These are phyloP conservation scores for Alternaria sp. DNA, from an alignment of 2,329 filamentous ascomycete species.

Conservation along the genomic window DNA sequence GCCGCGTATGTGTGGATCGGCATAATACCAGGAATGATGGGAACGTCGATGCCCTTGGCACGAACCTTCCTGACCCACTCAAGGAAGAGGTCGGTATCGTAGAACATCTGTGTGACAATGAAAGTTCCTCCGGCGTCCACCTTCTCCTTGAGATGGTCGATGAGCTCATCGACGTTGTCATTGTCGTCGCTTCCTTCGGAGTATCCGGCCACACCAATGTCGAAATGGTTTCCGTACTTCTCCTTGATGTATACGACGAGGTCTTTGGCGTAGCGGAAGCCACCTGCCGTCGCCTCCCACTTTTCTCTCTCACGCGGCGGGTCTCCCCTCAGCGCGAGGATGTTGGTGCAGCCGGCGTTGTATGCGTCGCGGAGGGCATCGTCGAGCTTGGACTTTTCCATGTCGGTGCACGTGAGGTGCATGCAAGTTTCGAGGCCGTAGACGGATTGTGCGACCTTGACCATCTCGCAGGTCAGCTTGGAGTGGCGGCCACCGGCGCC, in stretches of 20 bases:
- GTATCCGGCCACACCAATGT: slow-evolving; percentile 96
- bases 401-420: slow-evolving; percentile 98
- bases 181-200: slow-evolving; percentile 96
- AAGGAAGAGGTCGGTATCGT: slow-evolving; percentile 94
- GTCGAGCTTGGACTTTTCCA: slow-evolving; percentile 91
- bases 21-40: slow-evolving; percentile 88
- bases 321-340: slow-evolving; percentile 89
- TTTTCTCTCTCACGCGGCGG: slow-evolving; percentile 92
- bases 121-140: slow-evolving; percentile 92
- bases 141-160: slow-evolving; percentile 96
- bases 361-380: slow-evolving; percentile 86
- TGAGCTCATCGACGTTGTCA: slow-evolving; percentile 79
- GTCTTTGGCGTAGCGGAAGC: slow-evolving; percentile 91
- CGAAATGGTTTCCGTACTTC: slow-evolving; percentile 86
- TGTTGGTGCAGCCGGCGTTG: slow-evolving; percentile 96
- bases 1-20: slow-evolving; percentile 94
- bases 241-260: slow-evolving; percentile 82
- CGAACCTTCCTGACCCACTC: slow-evolving; percentile 88
- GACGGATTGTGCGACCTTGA: slow-evolving; percentile 90
- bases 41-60: slow-evolving; percentile 80
- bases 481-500: slow-evolving; percentile 91
- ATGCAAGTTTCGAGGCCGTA: slow-evolving; percentile 98
- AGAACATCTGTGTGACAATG: slow-evolving; percentile 99
- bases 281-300: slow-evolving; percentile 86
- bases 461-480: slow-evolving; percentile 96